Evolutionary conservation across 352 stramenopile genomes (phyloP), one percentile per base, ranked within the genome.

Genomic region (Phytopythium ostracodes): DNA sequence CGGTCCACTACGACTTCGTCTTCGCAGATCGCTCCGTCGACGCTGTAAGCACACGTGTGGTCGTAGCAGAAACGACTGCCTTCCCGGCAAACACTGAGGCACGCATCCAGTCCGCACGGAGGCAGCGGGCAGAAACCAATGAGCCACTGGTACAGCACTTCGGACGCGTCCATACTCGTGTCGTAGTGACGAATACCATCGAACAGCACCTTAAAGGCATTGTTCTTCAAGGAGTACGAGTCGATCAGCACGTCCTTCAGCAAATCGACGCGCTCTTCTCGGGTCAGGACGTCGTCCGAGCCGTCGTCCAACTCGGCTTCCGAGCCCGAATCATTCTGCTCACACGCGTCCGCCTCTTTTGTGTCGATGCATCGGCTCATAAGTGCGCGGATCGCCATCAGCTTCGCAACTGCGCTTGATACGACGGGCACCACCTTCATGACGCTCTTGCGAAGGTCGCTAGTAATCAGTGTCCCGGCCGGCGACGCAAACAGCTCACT

Each of bases 101-200:
- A 89, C 1, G 70, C 18, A 47, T 82, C 66, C 2, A 29, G 20
- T 20, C 33, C 4, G 36, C 82, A 91, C 1, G 52, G 60, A 18
- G 79, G 76, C 2, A 79, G 55, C 2, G 82, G 82, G 0, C 70
- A 53, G 57, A 89, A 86, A 0, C 79, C 82, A 11, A 60, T 65
- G 24, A 91, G 71, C 82, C 82, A 91, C 54, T 57, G 60, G 29
- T 84, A 80, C 22, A 91, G 24, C 27, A 91, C 84, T 59, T 91
- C 79, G 2, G 57, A 68, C 7, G 77, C 70, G 27, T 84, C 63
- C 55, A 88, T 87, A 2, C 49, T 33, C 10, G 51, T 54, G 35
- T 89, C 78, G 27, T 91, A 91, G 56, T 91, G 82, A 4, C 68
- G 72, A 20, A 91, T 88, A 0, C 75, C 82, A 10, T 67, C 52